These are phyloP conservation scores for Coffea canephora DNA, from an alignment of 257 asterid genomes.

Conservation along the genomic window DNA sequence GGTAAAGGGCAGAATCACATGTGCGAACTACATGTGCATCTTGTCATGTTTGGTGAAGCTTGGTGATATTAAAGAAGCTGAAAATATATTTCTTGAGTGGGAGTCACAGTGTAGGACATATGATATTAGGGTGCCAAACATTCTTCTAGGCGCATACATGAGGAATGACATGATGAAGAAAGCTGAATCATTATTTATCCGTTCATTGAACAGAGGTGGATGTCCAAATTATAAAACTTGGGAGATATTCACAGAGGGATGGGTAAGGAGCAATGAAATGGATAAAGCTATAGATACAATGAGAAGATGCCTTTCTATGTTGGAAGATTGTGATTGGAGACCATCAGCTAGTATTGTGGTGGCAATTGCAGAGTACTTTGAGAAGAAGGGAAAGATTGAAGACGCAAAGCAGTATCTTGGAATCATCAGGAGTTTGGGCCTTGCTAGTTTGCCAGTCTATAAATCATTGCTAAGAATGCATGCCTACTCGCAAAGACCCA, in stretches of 20 bases:
- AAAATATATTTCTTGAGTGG: slow-evolving; percentile 30
- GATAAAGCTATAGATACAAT: slow-evolving; percentile 30
- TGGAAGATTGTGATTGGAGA: slow-evolving; percentile 30
- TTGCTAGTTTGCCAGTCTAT: slow-evolving; percentile 24
- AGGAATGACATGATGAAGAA: slow-evolving; percentile 28
- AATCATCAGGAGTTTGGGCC: slow-evolving; percentile 23
- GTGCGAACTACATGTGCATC: slow-evolving; percentile 34
- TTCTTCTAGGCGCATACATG: slow-evolving; percentile 41
- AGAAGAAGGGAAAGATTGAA: slow-evolving; percentile 22
- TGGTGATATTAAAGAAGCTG: slow-evolving; percentile 30
- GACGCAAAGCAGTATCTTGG: slow-evolving; percentile 22
- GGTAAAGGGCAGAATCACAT: slow-evolving; percentile 25
- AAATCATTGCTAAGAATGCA: slow-evolving; percentile 28
- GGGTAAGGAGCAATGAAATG: slow-evolving; percentile 27
- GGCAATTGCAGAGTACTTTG: slow-evolving; percentile 25
- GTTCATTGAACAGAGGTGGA: slow-evolving; percentile 34
- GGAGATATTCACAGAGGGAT: slow-evolving; percentile 44
- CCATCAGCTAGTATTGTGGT: slow-evolving; percentile 29
- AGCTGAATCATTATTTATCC: slow-evolving; percentile 30
- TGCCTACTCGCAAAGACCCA: slow-evolving; percentile 1
- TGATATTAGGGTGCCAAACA: slow-evolving; percentile 41
- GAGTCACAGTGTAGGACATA: slow-evolving; percentile 30
- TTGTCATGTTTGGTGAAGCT: slow-evolving; percentile 40
- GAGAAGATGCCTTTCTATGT: slow-evolving; percentile 18
- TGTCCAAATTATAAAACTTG: slow-evolving; percentile 42